Evolutionary conservation across 208 protist species (phyloP).

Genomic region (Trypanosoma avium): DNA sequence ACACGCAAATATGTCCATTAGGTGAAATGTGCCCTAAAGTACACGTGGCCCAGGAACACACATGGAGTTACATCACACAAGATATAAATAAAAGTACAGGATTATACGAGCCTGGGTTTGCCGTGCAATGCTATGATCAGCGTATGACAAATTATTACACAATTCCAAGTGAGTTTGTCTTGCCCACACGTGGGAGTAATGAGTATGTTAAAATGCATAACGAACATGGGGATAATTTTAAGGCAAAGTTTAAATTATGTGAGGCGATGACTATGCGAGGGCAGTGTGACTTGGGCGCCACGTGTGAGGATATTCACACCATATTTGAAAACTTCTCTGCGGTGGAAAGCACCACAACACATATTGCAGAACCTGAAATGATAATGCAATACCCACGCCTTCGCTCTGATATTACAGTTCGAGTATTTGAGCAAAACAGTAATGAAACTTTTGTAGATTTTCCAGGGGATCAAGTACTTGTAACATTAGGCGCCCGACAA

Average conservation of each 20-base stretch:
- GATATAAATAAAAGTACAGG: constrained; percentile 31
- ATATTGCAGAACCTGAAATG: constrained; percentile 49
- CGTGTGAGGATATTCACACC: constrained; percentile 67
- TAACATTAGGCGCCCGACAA: constrained; percentile 63
- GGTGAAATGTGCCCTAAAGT: constrained; percentile 74
- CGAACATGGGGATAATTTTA: constrained; percentile 85
- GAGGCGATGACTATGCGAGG: constrained; percentile 33
- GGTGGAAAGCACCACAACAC: constrained; percentile 55
- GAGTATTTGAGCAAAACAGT: constrained; percentile 77
- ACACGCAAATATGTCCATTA: constrained; percentile 47
- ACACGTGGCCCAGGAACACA: constrained; percentile 74
- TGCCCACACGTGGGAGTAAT: constrained; percentile 53
- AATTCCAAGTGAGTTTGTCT: constrained; percentile 65
- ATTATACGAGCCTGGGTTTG: constrained; percentile 61
- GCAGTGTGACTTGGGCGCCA: constrained; percentile 39
- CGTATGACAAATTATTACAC: constrained; percentile 70
- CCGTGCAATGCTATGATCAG: constrained; percentile 71
- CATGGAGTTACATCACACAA: constrained; percentile 59
- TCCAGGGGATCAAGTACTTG: constrained; percentile 59
- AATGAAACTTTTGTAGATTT: constrained; percentile 53
- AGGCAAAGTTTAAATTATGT: constrained; percentile 76
- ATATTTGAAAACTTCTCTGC: constrained; percentile 39
- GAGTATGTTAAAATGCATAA: constrained; percentile 83
- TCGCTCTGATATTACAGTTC: constrained; percentile 47
- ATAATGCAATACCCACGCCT: constrained; percentile 59